Base-by-base conservation (phyloP, 2,329 filamentous ascomycete species). In the Huntiella moniliformis region DNA sequence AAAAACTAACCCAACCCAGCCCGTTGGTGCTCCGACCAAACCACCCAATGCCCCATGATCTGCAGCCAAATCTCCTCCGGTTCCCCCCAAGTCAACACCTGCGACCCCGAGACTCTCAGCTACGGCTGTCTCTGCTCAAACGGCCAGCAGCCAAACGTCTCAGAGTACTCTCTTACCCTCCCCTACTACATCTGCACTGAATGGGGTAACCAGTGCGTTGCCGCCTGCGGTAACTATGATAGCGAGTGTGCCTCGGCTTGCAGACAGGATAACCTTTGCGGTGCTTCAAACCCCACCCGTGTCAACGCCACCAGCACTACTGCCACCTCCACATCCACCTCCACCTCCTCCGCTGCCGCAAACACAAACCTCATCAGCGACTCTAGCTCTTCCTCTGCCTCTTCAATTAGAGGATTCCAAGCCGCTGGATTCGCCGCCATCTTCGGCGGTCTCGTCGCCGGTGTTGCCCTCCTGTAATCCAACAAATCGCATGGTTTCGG, bases 101-200 rank as follows among this genome's bases (percentile, higher is more conserved):
- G 82, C 58, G 70, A 85, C 57, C 55, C 78, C 42, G 56, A 67
- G 44, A 63, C 66, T 15, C 68, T 88, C 42, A 68, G 64, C n/a
- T 88, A 79, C 62, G 66, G 68, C 52, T 91, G 82, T 60, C 66
- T 84, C 54, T 91, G 82, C 65, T 67, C 69, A 51, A 68, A 80
- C 57, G 71, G 73, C 57, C 58, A 69, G 51, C 63, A 70, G 44
- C 82, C 82, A 53, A 86, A 87, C 62, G 63, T 83, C 42, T 74
- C 78, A 56, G 71, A 87, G 61, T 91, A 80, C 70, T 79, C 77
- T 15, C 69, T 84, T 54, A 87, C 82, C 1, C 67, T 91, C 18
- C 82, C 83, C 32, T 88, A 75, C 70, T 83, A 77, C 63, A 69
- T 77, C 54, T 91, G 82, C 70, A 69, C 68, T 40, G 69, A 80